Evolutionary conservation across 768 basidiomycete genomes (phyloP).

Genomic region (Suillus plorans): DNA sequence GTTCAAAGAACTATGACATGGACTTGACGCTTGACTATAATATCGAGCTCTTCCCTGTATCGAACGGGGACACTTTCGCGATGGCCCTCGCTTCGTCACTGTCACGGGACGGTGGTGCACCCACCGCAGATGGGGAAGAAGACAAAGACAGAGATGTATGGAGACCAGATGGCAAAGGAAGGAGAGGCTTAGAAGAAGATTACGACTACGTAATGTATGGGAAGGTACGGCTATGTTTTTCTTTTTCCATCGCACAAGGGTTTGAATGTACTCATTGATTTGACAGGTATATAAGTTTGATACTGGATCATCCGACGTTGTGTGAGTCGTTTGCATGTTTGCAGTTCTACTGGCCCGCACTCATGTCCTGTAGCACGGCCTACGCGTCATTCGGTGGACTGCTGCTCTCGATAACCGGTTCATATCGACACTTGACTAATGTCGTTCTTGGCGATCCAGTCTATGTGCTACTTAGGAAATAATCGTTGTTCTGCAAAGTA

Average conservation of each 20-base stretch:
- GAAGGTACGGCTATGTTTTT: slow-evolving; percentile 55
- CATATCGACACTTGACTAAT: slow-evolving; percentile 86
- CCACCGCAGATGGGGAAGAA: slow-evolving; percentile 51
- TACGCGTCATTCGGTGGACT: slow-evolving; percentile 97
- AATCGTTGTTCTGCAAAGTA: slow-evolving; percentile 16
- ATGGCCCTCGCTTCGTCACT: slow-evolving; percentile 85
- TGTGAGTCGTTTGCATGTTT: slow-evolving; percentile 53
- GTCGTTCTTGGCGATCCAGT: slow-evolving; percentile 93
- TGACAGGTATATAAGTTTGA: background rate
- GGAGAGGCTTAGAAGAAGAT: slow-evolving; percentile 84
- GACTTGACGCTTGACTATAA: slow-evolving; percentile 93
- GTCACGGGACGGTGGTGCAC: slow-evolving; percentile 48
- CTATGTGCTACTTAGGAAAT: slow-evolving; percentile 85
- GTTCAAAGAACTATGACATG: slow-evolving; percentile 92
- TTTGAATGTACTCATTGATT: slow-evolving; percentile 10
- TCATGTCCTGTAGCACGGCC: slow-evolving; percentile 62
- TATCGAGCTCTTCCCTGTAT: slow-evolving; percentile 81
- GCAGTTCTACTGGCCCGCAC: slow-evolving; percentile 1
- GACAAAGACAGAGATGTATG: slow-evolving; percentile 80
- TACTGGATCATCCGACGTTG: slow-evolving; percentile 38
- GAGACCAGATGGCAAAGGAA: slow-evolving; percentile 83
- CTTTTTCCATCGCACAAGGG: background rate
- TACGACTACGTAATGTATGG: slow-evolving; percentile 99
- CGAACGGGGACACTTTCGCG: slow-evolving; percentile 69
- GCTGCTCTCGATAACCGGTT: slow-evolving; percentile 90